Evolutionary conservation across 1,284 basidiomycete species (phyloP), one percentile per base, ranked within the genome.

Genomic region (Schizophyllum amplum): DNA sequence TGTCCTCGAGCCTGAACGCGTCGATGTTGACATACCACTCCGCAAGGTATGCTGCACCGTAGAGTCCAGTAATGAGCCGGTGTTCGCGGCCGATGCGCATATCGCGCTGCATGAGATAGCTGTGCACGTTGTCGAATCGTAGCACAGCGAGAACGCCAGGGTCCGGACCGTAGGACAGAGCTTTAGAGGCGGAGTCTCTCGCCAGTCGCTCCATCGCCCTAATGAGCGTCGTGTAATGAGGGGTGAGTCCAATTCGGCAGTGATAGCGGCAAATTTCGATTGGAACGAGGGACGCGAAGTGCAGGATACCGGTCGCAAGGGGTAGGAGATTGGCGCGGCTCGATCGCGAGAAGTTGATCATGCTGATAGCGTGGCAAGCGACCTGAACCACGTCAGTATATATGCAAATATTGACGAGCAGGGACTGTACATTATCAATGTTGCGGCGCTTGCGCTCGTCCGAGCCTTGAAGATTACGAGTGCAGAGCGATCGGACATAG

Each of bases 71-170:
- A 9, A 58, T 57, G 62, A 68, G 67, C 13, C 48, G 54, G 50
- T 64, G 63, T 52, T 65, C 60, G 1, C 59, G 54, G 1, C 68
- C 64, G 27, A 66, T 63, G 4, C 62, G 60, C 9, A 51, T 24
- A 33, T 67, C 63, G 7, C 59, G 59, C 49, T 62, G 60, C 6
- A 57, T 46, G 1, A 51, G 48, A 47, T 64, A 64, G 22, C 62
- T 53, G 47, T 68, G 67, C 4, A 63, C 60, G 51, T 68, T 69
- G 58, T 69, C 65, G 20, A 67, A 50, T 25, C 42, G 24, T 50
- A 62, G 4, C 2, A 48, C 51, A 1, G 50, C 51, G 15, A 24
- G 51, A 6, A 21, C 56, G n/a, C n/a, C n/a, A 7, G 17, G 7
- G 47, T n/a, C 6, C 5, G 7, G 47, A 7, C 47, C 47, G n/a